Conservation (phyloP, 768 basidiomycete species). For the Lactifluus pinguis region DNA sequence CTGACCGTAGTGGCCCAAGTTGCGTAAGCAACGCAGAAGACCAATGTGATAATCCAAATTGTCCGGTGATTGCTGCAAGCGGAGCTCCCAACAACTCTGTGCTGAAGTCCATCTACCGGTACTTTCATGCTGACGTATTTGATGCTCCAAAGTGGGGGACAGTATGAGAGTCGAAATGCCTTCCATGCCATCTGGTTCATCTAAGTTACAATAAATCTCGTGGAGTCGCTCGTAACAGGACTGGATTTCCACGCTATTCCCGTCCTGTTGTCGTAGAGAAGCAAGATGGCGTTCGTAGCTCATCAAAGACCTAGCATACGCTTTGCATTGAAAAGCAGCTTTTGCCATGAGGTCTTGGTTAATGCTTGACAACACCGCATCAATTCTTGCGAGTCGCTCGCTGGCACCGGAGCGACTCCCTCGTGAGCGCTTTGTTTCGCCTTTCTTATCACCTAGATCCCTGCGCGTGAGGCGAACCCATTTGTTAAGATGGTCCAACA, state of each 20-base stretch:
- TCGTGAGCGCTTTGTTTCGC: conserved; percentile 43
- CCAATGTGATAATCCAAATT: conserved; percentile 87
- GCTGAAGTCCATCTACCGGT: conserved; percentile 97
- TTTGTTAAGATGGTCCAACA: conserved; percentile 89
- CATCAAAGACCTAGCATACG: conserved; percentile 89
- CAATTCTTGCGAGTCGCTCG: conserved; percentile 60
- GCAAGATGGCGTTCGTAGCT: conserved; percentile 84
- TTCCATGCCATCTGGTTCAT: conserved; percentile 99
- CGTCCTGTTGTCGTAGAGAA: conserved; percentile 34
- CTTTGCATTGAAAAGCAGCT: conserved; percentile 90
- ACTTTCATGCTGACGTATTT: conserved; percentile 96
- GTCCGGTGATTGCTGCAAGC: conserved; percentile 82
- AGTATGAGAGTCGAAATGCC: conserved; percentile 85
- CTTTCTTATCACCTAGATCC: conserved; percentile 39
- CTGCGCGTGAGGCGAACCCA: conserved; percentile 77
- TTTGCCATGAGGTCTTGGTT: conserved; percentile 84
- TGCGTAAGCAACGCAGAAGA: conserved; percentile 80
- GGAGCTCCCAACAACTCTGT: conserved; percentile 98
- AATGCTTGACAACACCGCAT: conserved; percentile 75
- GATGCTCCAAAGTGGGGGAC: conserved; percentile 85
- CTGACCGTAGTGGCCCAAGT: conserved; percentile 94
- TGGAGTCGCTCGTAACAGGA: conserved; percentile 84
- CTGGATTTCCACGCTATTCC: conserved; percentile 43
- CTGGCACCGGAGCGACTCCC: conserved; percentile 34
- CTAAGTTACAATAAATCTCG: conserved; percentile 90